phyloP scores from a whole-genome alignment of 768 basidiomycete genomes.

The Glaciozyma martinii region DNA sequence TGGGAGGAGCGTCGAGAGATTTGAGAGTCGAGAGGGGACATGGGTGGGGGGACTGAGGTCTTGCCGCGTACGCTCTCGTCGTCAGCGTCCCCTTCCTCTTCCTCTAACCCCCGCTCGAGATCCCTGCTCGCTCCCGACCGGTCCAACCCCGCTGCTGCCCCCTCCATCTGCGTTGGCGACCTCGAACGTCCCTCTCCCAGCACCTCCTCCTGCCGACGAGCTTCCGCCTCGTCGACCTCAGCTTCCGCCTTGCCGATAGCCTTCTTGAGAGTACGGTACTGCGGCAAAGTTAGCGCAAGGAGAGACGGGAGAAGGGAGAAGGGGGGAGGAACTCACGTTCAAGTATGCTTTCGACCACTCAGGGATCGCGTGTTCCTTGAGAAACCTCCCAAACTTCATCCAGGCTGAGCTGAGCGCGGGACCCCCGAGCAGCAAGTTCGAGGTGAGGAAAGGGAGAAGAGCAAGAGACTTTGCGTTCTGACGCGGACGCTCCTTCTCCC shows the following conservation, averaged over 20 bases:
- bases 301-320: background rate
- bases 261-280: conserved; percentile 30
- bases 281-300: background rate
- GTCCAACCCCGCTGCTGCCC: background rate
- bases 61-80: background rate
- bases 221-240: conserved; percentile 9
- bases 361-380: conserved; percentile 14
- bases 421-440: no score
- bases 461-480: no score
- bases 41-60: background rate
- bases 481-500: no score
- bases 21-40: no score
- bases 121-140: background rate
- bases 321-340: conserved; percentile 7
- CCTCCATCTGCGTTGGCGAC: background rate
- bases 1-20: no score
- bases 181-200: background rate
- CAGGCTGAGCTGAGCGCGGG: no score
- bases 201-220: background rate
- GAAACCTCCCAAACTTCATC: conserved; percentile 26
- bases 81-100: background rate
- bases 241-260: conserved; percentile 16
- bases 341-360: conserved; percentile 22
- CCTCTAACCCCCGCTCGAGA: conserved; percentile 13
- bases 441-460: no score